These are phyloP conservation scores for Lactarius quietus DNA, from an alignment of 768 basidiomycete genomes.

Conservation along the genomic window DNA sequence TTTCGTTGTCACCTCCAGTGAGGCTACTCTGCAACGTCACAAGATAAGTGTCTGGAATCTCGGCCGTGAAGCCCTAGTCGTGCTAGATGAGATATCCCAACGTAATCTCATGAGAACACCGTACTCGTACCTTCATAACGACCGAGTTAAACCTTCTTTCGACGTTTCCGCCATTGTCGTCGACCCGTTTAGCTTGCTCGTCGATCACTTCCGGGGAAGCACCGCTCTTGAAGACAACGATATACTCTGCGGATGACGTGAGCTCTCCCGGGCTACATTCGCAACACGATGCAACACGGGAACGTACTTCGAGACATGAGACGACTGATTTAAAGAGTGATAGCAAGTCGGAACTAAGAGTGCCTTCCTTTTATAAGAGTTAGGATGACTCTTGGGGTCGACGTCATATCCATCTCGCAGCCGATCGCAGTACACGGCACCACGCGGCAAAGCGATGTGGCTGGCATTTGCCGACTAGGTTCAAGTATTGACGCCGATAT, in stretches of 20 bases:
- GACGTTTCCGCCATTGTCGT: slow-evolving; percentile 44
- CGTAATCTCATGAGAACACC: background rate
- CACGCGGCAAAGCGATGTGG: background rate
- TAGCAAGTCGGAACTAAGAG: background rate
- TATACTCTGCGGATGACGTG: slow-evolving; percentile 40
- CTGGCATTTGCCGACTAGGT: slow-evolving; percentile 8
- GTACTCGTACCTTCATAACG: slow-evolving; percentile 22
- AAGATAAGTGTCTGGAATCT: slow-evolving; percentile 36
- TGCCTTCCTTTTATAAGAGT: background rate
- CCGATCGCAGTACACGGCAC: background rate
- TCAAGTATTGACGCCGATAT: background rate
- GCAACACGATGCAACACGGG: background rate
- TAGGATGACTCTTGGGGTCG: background rate
- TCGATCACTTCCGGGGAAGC: slow-evolving; percentile 42
- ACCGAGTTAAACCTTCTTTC: slow-evolving; percentile 37
- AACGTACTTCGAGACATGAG: slow-evolving; percentile 29
- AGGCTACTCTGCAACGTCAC: slow-evolving; percentile 34
- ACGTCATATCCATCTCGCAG: background rate
- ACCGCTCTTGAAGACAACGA: slow-evolving; percentile 52
- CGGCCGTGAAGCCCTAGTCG: slow-evolving; percentile 44
- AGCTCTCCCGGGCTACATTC: slow-evolving; percentile 23
- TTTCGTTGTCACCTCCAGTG: slow-evolving; percentile 29
- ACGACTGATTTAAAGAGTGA: background rate
- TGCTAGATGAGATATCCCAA: background rate
- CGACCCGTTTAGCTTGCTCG: slow-evolving; percentile 39